Evolutionary conservation across 305 asterid species (phyloP), one percentile per base, ranked within the genome.

Genomic region (Solanum aculeatissimum): DNA sequence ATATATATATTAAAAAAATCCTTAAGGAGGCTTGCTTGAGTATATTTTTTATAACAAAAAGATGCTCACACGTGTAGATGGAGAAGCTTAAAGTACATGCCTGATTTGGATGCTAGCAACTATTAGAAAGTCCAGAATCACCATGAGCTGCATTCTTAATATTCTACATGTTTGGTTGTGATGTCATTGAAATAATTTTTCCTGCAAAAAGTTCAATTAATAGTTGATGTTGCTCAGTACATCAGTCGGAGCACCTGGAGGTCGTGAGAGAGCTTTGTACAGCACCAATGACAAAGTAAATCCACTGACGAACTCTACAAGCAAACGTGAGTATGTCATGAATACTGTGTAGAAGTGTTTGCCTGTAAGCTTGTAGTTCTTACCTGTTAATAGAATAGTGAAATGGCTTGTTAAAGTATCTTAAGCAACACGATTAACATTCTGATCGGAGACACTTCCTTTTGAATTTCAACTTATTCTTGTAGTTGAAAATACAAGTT

Each of bases 271-370:
- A 69, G 4, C 25, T 23, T 66, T 68, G 69, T 65, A 49, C 80
- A n/a, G 18, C 49, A n/a, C 45, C 4, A 29, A 68, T 57, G 51
- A 83, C 40, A 69, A 53, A 57, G 9, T 69, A 69, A 83, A 53
- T 43, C 85, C 35, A 53, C 51, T 58, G 27, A 40, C 6, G 27
- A 51, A 47, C 81, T 42, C 81, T 19, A 35, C 85, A 47, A 47
- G 65, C 69, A 45, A 69, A 15, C 85, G 85, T 83, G 29, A 80
- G 87, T 62, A 62, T 19, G 29, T 77, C 83, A 47, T 47, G 81
- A 15, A 75, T 75, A 49, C 43, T 25, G 23, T 9, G 45, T 49
- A 16, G 23, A 49, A 4, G 43, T 49, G 81, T 49, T 72, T 49
- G 62, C 63, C 62, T 49, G 25, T 16, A 47, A 75, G 45, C 81